Base-by-base conservation (phyloP, 805 yeast genomes). In the Nakazawaea ishiwadae region DNA sequence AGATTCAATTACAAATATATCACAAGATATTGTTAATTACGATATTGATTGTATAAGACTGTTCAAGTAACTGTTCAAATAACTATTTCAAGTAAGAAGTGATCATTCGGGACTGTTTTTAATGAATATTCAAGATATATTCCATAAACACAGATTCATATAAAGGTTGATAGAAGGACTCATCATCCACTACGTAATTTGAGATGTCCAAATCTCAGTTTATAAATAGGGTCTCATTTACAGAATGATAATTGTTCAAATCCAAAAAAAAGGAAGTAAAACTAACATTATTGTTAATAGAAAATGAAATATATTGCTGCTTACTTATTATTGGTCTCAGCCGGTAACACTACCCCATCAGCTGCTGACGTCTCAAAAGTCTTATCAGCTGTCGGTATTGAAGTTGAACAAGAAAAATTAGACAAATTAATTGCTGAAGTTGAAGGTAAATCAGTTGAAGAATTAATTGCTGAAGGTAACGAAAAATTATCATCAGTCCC, bases 261-360 rank as follows among this genome's bases (percentile, higher is more conserved):
- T 28, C 31, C 16, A 28, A 3, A 15, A 20, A 16, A 31, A 9
- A 31, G 4, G 14, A 19, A 14, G 6, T 9, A 23, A 3, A 6
- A 23, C 37, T 21, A 21, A 34, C 28, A 21, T 4, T 11, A 23
- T 23, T 15, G 9, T 11, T 6, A 23, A 14, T 15, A n/a, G n/a
- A 49, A 58, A 73, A 78, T 85, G 93, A 85, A 84, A 75, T 85
- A 85, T 82, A 77, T 85, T 75, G 95, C 95, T 74, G 91, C 95
- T 74, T 85, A 85, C 78, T 82, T 85, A 72, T 80, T 85, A 73
- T 82, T 85, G 69, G 83, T 73, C 63, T 85, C 84, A 73, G 88
- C 90, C 71, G 93, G 91, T 73, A 83, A 81, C 75, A 68, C 84
- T 62, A 52, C 85, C 59, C 93, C 95, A 70, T 69, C 90, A 52